Percentiles rank a stretch among this genome's conserved stretches.
phyloP scores from a whole-genome alignment of 176 grass and related monocot species.

The Microstegium vimineum region DNA sequence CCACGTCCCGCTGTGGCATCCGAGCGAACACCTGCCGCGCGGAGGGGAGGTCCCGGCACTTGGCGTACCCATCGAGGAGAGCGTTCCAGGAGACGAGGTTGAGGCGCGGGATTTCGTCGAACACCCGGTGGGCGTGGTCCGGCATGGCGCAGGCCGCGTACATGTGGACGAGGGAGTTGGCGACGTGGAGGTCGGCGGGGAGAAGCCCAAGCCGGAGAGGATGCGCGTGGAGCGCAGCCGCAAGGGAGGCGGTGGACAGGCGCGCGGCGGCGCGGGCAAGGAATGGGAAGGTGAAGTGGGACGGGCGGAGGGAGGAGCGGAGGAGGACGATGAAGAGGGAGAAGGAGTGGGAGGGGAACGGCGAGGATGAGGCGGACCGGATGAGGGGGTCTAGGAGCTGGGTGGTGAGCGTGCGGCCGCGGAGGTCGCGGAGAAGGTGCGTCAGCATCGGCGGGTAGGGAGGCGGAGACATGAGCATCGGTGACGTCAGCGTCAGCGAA shows the following conservation, averaged over 20 bases:
- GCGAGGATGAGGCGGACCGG: slow-evolving; percentile 34
- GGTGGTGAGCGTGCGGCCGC: slow-evolving; percentile 14
- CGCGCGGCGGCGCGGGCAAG: slow-evolving; percentile 36
- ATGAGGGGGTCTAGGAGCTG: slow-evolving; percentile 36
- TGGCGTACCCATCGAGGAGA: slow-evolving; percentile 64
- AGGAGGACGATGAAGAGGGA: slow-evolving; percentile 51
- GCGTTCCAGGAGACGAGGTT: slow-evolving; percentile 66
- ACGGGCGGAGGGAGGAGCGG: slow-evolving; percentile 40
- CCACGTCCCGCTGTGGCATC: slow-evolving; percentile 56
- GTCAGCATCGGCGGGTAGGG: background rate
- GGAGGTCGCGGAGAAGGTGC: slow-evolving; percentile 28
- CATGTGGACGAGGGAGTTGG: slow-evolving; percentile 46
- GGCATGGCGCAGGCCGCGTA: slow-evolving; percentile 41
- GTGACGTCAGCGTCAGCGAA: background rate
- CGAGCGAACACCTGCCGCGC: slow-evolving; percentile 29
- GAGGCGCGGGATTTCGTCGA: slow-evolving; percentile 51
- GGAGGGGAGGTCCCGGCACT: slow-evolving; percentile 45
- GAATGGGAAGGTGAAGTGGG: slow-evolving; percentile 47
- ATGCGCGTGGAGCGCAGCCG: slow-evolving; percentile 35
- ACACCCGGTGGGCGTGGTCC: slow-evolving; percentile 38
- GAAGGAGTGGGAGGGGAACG: slow-evolving; percentile 32
- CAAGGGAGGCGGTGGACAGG: slow-evolving; percentile 25
- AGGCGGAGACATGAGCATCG: background rate
- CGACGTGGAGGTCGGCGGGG: slow-evolving; percentile 42
- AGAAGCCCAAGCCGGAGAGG: slow-evolving; percentile 33